Conservation (phyloP, 345 rosid genomes). For the Salix caprea region DNA sequence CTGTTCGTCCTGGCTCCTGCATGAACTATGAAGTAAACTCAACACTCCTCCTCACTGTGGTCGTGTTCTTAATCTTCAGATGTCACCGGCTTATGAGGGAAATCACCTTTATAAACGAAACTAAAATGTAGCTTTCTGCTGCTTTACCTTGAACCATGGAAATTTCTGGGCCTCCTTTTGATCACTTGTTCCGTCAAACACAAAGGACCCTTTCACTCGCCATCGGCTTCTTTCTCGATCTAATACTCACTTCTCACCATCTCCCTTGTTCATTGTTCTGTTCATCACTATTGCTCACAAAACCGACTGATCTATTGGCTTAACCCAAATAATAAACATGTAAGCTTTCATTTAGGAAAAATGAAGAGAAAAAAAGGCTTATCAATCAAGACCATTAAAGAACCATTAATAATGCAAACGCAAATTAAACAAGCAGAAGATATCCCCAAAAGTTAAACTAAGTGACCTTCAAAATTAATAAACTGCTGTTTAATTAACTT, state of each 20-base stretch:
- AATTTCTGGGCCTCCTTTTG: not conserved
- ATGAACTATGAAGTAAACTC: not conserved
- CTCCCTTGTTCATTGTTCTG: not conserved
- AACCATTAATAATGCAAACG: not conserved
- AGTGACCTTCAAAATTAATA: too few species aligned
- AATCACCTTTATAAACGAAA: not conserved
- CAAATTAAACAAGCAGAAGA: not conserved
- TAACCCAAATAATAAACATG: not conserved
- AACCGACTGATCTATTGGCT: not conserved
- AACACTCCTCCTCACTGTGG: not conserved
- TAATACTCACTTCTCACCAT: not conserved
- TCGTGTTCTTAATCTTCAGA: not conserved
- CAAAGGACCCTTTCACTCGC: not conserved
- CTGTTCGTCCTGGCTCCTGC: not conserved
- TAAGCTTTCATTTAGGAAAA: not conserved
- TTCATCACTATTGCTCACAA: not conserved
- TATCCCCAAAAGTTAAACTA: too few species aligned
- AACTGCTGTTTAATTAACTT: slow-evolving; percentile 6
- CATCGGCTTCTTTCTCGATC: not conserved
- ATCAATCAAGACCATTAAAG: not conserved
- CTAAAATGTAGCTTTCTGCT: not conserved
- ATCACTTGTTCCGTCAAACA: not conserved
- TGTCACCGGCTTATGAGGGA: not conserved
- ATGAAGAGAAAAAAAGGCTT: not conserved
- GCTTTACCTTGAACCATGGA: not conserved